Base-by-base conservation (phyloP, 1,284 basidiomycete species). In the Golubevia pallescens region DNA sequence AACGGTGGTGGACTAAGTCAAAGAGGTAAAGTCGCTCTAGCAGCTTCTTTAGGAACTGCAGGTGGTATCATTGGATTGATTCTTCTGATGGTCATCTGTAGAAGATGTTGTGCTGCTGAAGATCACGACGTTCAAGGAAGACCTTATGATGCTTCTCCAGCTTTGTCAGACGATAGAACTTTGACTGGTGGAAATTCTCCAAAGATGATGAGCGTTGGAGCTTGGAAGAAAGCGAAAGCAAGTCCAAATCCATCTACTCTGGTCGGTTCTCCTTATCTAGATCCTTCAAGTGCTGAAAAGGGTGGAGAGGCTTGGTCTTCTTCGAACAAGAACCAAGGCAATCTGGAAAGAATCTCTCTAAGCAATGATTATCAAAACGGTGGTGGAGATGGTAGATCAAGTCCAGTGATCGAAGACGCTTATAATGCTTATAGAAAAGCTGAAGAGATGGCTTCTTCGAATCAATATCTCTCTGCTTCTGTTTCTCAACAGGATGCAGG, bases 51-150 rank as follows among this genome's bases (percentile, higher is more conserved):
- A 24, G 77, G 75, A 8, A 61, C 71, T 3, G 70, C 70, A 1
- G 77, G 77, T n/a, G 78, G 75, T 8, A 32, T 78, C 1, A 28
- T 73, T 51, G 58, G 70, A 63, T 62, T 79, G 20, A 65, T 79
- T 55, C 23, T 75, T 28, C 65, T 81, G 28, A 70, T 81, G 60
- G 56, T 79, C 28, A 72, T 71, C 63, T 79, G 75, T 38, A 71
- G 75, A 24, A 66, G 71, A 34, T 67, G 60, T 52, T 71, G 69
- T 51, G 71, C 77, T 16, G 73, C 65, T 14, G 75, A 79, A 48
- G 75, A 74, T 19, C 66, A 73, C 53, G 70, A 55, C 64, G 68
- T 24, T 64, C 64, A 66, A 60, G 71, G 63, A 20, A 34, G 54
- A 24, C 52, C 60, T n/a, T 32, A 63, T 24, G 34, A 66, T 20